Evolutionary conservation across 1,284 basidiomycete species (phyloP).

Genomic region (Cryptococcus amylolentus): DNA sequence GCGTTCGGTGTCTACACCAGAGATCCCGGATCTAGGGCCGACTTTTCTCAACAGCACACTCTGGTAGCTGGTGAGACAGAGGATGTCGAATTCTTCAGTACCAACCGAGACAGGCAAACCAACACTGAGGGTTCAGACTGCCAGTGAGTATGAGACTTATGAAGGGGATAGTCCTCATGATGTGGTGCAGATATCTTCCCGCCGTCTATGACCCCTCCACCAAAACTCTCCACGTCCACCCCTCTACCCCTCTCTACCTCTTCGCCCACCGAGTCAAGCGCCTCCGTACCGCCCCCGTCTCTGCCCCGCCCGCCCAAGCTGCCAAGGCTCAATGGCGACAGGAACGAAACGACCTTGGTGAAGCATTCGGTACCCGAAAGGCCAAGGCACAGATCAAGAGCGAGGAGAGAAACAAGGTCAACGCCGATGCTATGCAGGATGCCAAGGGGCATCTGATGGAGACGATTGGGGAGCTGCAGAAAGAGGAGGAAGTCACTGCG

Average conservation of each 20-base stretch:
- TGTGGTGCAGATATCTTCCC: conserved; percentile 45
- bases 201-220: conserved; percentile 63
- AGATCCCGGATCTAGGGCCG: conserved; percentile 37
- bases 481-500: conserved; percentile 33
- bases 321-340: conserved; percentile 57
- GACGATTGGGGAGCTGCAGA: conserved; percentile 65
- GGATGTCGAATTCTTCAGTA: conserved; percentile 60
- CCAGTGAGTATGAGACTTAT: conserved; percentile 14
- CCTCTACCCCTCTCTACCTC: conserved; percentile 69
- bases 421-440: conserved; percentile 75
- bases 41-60: conserved; percentile 54
- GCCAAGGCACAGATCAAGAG: conserved; percentile 78
- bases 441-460: conserved; percentile 74
- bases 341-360: conserved; percentile 73
- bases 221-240: conserved; percentile 60
- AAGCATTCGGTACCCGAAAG: conserved; percentile 89
- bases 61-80: conserved; percentile 70
- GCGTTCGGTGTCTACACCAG: conserved; percentile 64
- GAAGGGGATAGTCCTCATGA: background rate
- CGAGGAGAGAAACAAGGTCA: conserved; percentile 79
- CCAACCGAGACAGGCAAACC: conserved; percentile 50
- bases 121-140: conserved; percentile 54
- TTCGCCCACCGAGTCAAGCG: conserved; percentile 75
- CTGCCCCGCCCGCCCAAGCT: conserved; percentile 38
- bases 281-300: conserved; percentile 54